phyloP scores from a whole-genome alignment of 2,329 filamentous ascomycete species.

The Verticillium dahliae region DNA sequence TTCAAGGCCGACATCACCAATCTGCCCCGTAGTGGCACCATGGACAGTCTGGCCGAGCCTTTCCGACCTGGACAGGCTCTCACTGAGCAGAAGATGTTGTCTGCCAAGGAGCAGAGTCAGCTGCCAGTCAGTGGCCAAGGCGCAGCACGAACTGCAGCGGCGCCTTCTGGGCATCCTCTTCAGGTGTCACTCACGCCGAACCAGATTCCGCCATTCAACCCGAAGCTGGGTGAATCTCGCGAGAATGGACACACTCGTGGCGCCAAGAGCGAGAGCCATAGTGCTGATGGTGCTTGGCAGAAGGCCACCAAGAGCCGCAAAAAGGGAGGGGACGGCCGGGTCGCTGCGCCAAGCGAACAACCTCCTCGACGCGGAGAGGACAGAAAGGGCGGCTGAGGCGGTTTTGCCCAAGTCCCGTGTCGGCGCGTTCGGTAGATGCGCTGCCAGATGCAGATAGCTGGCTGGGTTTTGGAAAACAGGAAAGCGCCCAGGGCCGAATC shows the following conservation, averaged over 20 bases:
- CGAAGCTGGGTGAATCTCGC: conserved; percentile 32
- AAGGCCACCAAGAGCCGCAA: conserved; percentile 49
- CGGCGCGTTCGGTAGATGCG: not conserved
- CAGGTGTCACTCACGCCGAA: not conserved
- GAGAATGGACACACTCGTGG: conserved; percentile 48
- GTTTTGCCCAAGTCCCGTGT: not conserved
- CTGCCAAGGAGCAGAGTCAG: conserved; percentile 20
- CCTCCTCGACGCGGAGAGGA: conserved; percentile 53
- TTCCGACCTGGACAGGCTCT: not conserved
- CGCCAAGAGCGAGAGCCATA: conserved; percentile 46
- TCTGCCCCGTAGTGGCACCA: not conserved
- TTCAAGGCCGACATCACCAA: not conserved
- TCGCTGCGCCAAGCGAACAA: conserved; percentile 36
- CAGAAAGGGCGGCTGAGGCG: conserved; percentile 53
- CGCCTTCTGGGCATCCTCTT: conserved; percentile 3
- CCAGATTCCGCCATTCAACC: conserved; percentile 14
- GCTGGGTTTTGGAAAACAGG: not conserved
- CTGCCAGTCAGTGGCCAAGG: conserved; percentile 14
- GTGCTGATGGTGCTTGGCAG: conserved; percentile 46
- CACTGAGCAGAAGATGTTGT: conserved; percentile 7
- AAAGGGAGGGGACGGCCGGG: conserved; percentile 38
- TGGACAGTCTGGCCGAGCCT: conserved; percentile 1
- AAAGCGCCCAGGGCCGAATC: not conserved
- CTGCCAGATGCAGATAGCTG: not conserved
- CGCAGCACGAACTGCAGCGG: not conserved